A percentile compares a stretch with the other conserved stretches of the same genome.
These are phyloP conservation scores for Cladosporium sp. DNA, from an alignment of 2,329 filamentous ascomycete genomes.

Conservation along the genomic window DNA sequence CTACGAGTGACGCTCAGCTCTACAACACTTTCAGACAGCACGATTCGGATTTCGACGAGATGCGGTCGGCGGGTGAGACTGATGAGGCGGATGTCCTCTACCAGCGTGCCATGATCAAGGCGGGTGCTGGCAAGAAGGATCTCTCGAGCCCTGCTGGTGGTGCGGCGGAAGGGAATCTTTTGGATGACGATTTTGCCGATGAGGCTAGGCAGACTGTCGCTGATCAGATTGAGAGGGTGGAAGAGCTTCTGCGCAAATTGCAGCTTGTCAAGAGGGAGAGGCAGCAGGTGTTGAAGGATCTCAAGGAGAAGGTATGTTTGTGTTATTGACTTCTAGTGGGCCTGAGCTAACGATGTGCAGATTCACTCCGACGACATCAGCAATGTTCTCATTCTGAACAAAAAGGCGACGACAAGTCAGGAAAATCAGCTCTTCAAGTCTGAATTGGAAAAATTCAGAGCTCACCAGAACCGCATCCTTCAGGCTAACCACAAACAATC, in stretches of 20 bases:
- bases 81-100: slow-evolving; percentile 87
- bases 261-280: slow-evolving; percentile 90
- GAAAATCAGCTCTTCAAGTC: slow-evolving; percentile 90
- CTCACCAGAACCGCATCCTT: slow-evolving; percentile 84
- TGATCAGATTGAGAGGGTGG: slow-evolving; percentile 84
- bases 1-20: slow-evolving; percentile 78
- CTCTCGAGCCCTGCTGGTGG: slow-evolving; percentile 47
- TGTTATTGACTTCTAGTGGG: slow-evolving; percentile 13
- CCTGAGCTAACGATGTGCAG: slow-evolving; percentile 42
- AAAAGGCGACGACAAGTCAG: slow-evolving; percentile 90
- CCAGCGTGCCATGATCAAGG: slow-evolving; percentile 78
- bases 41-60: slow-evolving; percentile 87
- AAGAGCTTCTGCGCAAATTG: slow-evolving; percentile 85
- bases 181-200: slow-evolving; percentile 89
- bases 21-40: slow-evolving; percentile 80
- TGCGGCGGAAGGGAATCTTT: slow-evolving; percentile 65
- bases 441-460: slow-evolving; percentile 95
- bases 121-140: slow-evolving; percentile 62
- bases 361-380: slow-evolving; percentile 96
- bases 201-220: slow-evolving; percentile 75
- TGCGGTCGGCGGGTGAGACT: slow-evolving; percentile 81
- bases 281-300: slow-evolving; percentile 86
- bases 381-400: slow-evolving; percentile 94
- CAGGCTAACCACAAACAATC: slow-evolving; percentile 96
- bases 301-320: slow-evolving; percentile 86